Evolutionary conservation across 2,329 filamentous ascomycete genomes (phyloP), one percentile per base, ranked within the genome.

Genomic region (Fusarium mexicanum): DNA sequence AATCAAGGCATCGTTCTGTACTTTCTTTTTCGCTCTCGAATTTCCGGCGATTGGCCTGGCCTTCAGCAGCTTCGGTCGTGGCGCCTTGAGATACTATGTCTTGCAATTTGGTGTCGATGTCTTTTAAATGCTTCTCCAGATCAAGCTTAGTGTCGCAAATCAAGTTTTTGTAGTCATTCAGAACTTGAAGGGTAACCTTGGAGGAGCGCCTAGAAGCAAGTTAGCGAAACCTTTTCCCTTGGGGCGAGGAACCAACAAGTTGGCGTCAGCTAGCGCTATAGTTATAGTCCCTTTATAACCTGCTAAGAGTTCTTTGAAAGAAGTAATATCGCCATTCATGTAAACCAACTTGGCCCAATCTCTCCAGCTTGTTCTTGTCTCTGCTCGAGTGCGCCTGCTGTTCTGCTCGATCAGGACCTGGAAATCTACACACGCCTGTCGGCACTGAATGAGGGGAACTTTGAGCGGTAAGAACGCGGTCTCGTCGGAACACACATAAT

Each of bases 331-430:
- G 48, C 84, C 80, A 37, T 81, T 83, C 81, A 85, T 84, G 59
- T 85, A 86, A 68, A 72, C 81, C 46, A 86, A 71, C 70, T 79
- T 84, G 9, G 82, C 82, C 85, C 83, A 87, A 68, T 86, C 85
- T 51, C 83, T 81, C 71, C 86, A 84, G 5, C 64, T 66, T 16
- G 60, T 66, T 26, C 60, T 64, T n/a, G 48, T 6, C 17, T 55
- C 37, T 13, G 24, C 41, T 14, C 41, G 64, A 48, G 64, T 29
- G 18, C 64, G 64, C 24, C 16, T 66, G 20, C 64, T 78, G 83
- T 77, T 81, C 80, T 44, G 77, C 29, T 63, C 85, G 71, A 76
- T 82, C 77, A 73, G 79, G 46, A 66, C 79, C 26, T 70, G 70
- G 68, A 87, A 87, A 22, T 85, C 83, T 61, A 80, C 76, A 69